These are phyloP conservation scores for Rhynchosporium graminicola DNA, from an alignment of 2,329 filamentous ascomycete genomes.

Conservation along the genomic window DNA sequence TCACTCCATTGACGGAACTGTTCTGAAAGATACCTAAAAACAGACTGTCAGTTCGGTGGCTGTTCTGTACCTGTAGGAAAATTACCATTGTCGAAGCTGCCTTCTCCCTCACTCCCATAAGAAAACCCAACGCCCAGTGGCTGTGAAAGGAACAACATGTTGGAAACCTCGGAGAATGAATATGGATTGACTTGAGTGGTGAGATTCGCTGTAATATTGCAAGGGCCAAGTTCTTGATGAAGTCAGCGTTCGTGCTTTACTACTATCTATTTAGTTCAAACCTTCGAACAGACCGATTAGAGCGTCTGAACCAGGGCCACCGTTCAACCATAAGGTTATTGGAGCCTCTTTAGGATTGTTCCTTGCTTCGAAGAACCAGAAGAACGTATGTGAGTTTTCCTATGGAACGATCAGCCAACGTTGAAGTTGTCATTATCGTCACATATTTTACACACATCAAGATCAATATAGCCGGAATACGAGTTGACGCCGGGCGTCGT, in stretches of 20 bases:
- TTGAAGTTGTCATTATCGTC: conserved; percentile 4
- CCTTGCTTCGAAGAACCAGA: conserved; percentile 54
- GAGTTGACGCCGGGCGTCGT: conserved; percentile 37
- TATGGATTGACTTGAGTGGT: conserved; percentile 51
- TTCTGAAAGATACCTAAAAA: conserved; percentile 21
- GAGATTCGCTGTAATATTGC: conserved; percentile 41
- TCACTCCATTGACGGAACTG: conserved; percentile 25
- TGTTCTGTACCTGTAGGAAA: not conserved
- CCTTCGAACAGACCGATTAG: conserved; percentile 55
- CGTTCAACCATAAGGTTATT: conserved; percentile 55
- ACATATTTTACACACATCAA: conserved; percentile 25
- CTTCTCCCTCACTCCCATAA: conserved; percentile 48
- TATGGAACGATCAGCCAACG: conserved; percentile 23
- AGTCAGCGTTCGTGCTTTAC: not conserved
- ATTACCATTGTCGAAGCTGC: conserved; percentile 33
- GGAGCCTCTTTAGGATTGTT: conserved; percentile 49
- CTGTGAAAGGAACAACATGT: conserved; percentile 55
- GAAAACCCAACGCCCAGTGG: conserved; percentile 69
- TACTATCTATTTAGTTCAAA: conserved; percentile 5
- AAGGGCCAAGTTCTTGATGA: conserved; percentile 43
- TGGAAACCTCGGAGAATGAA: conserved; percentile 61
- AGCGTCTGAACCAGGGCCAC: conserved; percentile 53
- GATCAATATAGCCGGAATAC: conserved; percentile 37
- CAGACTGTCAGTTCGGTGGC: not conserved
- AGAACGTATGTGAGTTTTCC: conserved; percentile 49